Evolutionary conservation across 495 filamentous ascomycete genomes (phyloP).

Genomic region (Penicillium atrosanguineum): DNA sequence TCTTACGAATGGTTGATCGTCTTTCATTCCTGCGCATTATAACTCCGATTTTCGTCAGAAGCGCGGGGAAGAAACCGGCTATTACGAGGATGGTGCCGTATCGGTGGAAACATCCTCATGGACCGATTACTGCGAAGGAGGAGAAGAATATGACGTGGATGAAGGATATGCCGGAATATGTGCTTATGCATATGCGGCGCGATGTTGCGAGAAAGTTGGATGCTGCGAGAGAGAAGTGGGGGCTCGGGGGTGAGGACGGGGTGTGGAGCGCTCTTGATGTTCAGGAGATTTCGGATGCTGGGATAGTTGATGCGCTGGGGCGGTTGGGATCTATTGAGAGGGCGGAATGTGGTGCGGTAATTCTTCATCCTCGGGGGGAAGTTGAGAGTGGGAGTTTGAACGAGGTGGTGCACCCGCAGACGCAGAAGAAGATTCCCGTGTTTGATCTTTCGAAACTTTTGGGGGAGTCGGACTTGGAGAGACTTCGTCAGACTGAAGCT

Average conservation of each 20-base stretch:
- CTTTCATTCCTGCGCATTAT: constrained; percentile 24
- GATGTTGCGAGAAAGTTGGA: constrained; percentile 42
- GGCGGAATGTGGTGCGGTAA: constrained; percentile 31
- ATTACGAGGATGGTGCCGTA: constrained; percentile 29
- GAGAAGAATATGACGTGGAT: constrained; percentile 54
- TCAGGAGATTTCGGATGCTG: constrained; percentile 22
- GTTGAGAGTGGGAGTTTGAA: neutral
- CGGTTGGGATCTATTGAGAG: constrained; percentile 23
- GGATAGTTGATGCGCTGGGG: constrained; percentile 26
- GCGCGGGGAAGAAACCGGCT: constrained; percentile 13
- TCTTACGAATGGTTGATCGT: constrained; percentile 30
- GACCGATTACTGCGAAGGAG: constrained; percentile 25
- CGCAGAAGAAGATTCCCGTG: constrained; percentile 36
- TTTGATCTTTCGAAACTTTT: constrained; percentile 45
- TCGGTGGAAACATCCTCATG: constrained; percentile 37
- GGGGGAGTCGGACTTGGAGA: constrained; percentile 28
- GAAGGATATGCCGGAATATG: constrained; percentile 62
- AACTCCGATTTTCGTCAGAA: constrained; percentile 4
- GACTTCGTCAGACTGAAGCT: constrained; percentile 21
- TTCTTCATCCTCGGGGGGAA: constrained; percentile 21
- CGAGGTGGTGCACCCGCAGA: constrained; percentile 26
- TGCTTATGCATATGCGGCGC: constrained; percentile 52
- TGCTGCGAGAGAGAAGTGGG: constrained; percentile 19
- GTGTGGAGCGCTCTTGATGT: constrained; percentile 36
- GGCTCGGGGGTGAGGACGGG: constrained; percentile 24